Evolutionary conservation across 2,329 filamentous ascomycete genomes (phyloP), one percentile per base, ranked within the genome.

Genomic region (Pseudogymnoascus destructans): DNA sequence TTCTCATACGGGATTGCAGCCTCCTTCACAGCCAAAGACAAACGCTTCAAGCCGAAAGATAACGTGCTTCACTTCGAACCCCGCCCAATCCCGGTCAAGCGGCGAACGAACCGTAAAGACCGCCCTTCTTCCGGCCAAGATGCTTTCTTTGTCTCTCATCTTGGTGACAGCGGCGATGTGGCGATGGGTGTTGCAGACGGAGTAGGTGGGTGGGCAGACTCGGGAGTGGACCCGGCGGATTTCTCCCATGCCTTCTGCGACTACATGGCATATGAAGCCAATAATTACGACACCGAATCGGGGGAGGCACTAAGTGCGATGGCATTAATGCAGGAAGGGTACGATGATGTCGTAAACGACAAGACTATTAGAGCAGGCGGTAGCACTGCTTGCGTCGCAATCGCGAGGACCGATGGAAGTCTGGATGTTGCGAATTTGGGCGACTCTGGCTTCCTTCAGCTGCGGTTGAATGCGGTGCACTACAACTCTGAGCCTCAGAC

Each of bases 191-290:
- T 98, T 21, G 90, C 91, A 57, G 93, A 98, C 70, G 93, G 93
- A 9, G 93, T 98, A 0, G 93, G 93, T 54, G 93, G 93, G 33
- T 98, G 93, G 91, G 82, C 86, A 62, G 88, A 95, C 65, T 92
- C 87, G 36, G 90, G 90, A 46, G 85, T 98, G 57, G 91, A 98
- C 68, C 91, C 93, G 7, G 90, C 90, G 25, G 89, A 96, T 72
- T 97, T 97, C 72, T 93, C 92, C 3, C 92, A 97, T 70, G 88
- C 87, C 38, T 77, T 98, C 61, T 97, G 93, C 76, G 85, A 89
- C 66, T 87, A 95, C 72, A 97, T 97, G 90, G 89, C 90, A 2
- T 77, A 83, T 56, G 81, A 81, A 10, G 87, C 90, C 13, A 77
- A 65, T 27, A 65, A 62, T 33, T 58, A 66, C 25, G 60, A 61